These are phyloP conservation scores for Falciphora oryzae DNA, from an alignment of 2,329 filamentous ascomycete species.

Conservation along the genomic window DNA sequence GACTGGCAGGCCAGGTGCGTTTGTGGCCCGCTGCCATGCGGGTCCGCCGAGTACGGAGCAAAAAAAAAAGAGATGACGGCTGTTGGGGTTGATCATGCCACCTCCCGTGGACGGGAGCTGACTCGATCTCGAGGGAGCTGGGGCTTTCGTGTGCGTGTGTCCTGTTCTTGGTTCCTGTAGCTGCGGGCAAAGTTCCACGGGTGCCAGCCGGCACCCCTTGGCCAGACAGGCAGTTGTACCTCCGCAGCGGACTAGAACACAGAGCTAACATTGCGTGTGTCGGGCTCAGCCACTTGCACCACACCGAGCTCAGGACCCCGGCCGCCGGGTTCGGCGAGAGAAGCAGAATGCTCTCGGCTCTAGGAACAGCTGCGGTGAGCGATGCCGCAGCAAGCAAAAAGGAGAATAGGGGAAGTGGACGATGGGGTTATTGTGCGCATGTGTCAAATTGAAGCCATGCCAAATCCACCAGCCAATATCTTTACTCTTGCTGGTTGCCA, in stretches of 20 bases:
- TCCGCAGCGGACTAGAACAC: neutral
- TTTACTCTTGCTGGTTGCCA: neutral
- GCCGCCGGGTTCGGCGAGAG: neutral
- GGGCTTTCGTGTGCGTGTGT: neutral
- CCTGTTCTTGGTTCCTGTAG: neutral
- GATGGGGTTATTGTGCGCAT: neutral
- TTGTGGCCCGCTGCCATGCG: constrained; percentile 1
- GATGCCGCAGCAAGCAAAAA: neutral
- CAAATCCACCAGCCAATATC: neutral
- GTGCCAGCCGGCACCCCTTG: neutral
- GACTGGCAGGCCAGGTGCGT: neutral
- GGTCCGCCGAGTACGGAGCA: neutral
- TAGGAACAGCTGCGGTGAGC: too few relatives aligned
- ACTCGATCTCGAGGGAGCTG: neutral
- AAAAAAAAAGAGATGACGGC: neutral
- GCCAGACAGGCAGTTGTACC: neutral
- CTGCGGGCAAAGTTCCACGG: neutral
- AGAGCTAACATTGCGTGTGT: neutral
- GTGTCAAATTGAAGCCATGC: neutral
- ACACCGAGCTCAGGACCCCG: neutral
- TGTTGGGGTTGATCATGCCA: neutral
- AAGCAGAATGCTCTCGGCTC: neutral
- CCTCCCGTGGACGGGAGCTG: neutral
- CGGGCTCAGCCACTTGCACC: neutral
- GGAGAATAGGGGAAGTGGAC: neutral